Conservation (phyloP, 1,284 basidiomycete genomes). For the Somion occarium region DNA sequence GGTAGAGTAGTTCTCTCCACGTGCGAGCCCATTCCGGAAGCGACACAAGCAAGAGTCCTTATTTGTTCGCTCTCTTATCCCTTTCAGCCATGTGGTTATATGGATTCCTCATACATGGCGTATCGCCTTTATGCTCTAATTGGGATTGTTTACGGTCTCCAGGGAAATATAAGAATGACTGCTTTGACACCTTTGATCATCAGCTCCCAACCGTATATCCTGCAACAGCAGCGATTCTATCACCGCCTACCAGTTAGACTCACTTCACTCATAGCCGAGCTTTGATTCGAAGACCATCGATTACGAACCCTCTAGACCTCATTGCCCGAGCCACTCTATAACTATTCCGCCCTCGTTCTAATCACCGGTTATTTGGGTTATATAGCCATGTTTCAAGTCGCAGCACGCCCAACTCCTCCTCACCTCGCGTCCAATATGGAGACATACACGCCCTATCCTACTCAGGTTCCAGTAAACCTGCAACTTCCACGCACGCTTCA, state of each 20-base stretch:
- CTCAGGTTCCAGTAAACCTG: constrained; percentile 21
- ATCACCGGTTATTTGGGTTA: neutral
- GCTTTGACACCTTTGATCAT: neutral
- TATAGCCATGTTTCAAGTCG: constrained; percentile 28
- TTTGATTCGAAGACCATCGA: neutral
- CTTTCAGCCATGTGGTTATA: constrained; percentile 14
- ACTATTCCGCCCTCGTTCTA: constrained; percentile 1
- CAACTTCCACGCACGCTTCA: constrained; percentile 32
- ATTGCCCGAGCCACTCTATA: neutral
- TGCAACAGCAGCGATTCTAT: constrained; percentile 8
- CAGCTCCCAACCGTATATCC: constrained; percentile 7
- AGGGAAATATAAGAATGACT: constrained; percentile 22
- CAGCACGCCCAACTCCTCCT: constrained; percentile 22
- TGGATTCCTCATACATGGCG: constrained; percentile 1
- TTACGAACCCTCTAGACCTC: neutral
- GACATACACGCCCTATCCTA: constrained; percentile 13
- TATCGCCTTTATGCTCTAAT: constrained; percentile 21
- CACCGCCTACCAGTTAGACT: constrained; percentile 1
- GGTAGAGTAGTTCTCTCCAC: constrained; percentile 8
- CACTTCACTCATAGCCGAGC: constrained; percentile 1
- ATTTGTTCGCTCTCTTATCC: constrained; percentile 29
- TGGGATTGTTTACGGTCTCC: constrained; percentile 6
- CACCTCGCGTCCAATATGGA: constrained; percentile 16
- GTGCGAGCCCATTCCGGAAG: constrained; percentile 13
- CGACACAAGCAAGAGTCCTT: constrained; percentile 25